Percentiles rank a stretch among this genome's conserved stretches.
These are phyloP conservation scores for Candida qinlingensis DNA, from an alignment of 805 yeast species.

Conservation along the genomic window DNA sequence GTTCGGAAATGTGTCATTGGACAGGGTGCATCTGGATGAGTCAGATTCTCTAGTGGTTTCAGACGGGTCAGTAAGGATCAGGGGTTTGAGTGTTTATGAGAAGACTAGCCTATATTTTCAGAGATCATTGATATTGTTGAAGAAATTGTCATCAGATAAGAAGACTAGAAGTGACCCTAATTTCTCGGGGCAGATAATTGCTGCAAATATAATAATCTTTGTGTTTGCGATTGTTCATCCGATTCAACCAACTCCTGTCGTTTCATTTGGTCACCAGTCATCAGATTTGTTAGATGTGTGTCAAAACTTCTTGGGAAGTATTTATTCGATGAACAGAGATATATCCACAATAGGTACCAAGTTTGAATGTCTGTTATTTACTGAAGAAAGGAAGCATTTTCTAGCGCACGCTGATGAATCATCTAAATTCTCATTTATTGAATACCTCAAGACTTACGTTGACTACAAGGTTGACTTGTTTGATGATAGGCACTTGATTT, in stretches of 20 bases:
- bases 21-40: conserved; percentile 12
- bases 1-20: conserved; percentile 12
- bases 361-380: conserved; percentile 12
- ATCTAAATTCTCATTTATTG: conserved; percentile 12
- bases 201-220: conserved; percentile 17
- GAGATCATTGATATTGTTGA: background rate
- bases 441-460: conserved; percentile 13
- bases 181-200: conserved; percentile 12
- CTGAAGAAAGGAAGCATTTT: conserved; percentile 8
- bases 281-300: conserved; percentile 16
- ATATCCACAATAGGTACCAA: conserved; percentile 5
- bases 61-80: no score
- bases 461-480: background rate
- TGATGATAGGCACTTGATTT: conserved; percentile 4
- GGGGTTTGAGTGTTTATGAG: background rate
- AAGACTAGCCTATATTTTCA: conserved; percentile 4
- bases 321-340: conserved; percentile 1
- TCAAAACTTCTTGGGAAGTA: conserved; percentile 7
- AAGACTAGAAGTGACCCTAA: background rate
- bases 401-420: conserved; percentile 6
- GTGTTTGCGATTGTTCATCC: conserved; percentile 20
- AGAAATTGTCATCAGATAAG: background rate
- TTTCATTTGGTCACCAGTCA: conserved; percentile 5
- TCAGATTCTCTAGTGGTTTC: conserved; percentile 9
- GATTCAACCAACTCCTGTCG: conserved; percentile 10